Evolutionary conservation across 805 yeast genomes (phyloP).

Genomic region (Hanseniaspora jakobsenii): DNA sequence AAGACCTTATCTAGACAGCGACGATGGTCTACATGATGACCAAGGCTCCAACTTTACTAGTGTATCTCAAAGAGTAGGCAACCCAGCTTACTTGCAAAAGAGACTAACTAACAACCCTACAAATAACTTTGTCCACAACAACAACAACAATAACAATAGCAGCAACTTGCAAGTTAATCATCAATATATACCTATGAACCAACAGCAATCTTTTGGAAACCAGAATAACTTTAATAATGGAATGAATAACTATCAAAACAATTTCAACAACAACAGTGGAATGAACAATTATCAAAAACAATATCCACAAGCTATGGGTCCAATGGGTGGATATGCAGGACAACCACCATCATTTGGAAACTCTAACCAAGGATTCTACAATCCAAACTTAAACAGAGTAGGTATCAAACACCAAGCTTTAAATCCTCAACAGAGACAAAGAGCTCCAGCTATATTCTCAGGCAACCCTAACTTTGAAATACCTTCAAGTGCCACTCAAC

Average conservation of each 20-base stretch:
- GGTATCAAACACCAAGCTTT: slow-evolving; percentile 8
- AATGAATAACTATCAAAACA: too few relatives aligned
- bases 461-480: slow-evolving; percentile 39
- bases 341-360: slow-evolving; percentile 9
- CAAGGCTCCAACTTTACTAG: slow-evolving; percentile 60
- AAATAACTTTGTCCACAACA: slow-evolving; percentile 15
- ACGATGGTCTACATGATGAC: slow-evolving; percentile 23
- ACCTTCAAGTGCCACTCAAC: slow-evolving; percentile 11
- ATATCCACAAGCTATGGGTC: slow-evolving; percentile 8
- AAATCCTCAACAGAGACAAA: slow-evolving; percentile 10
- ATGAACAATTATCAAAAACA: too few relatives aligned
- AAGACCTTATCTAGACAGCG: slow-evolving; percentile 20
- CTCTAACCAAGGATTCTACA: not conserved
- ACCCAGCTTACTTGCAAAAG: slow-evolving; percentile 38
- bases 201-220: too few relatives aligned
- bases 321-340: slow-evolving; percentile 16
- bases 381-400: slow-evolving; percentile 2
- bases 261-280: too few relatives aligned
- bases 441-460: slow-evolving; percentile 33
- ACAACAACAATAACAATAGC: slow-evolving; percentile 16
- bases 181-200: too few relatives aligned
- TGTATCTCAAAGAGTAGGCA: slow-evolving; percentile 64
- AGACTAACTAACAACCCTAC: slow-evolving; percentile 14
- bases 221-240: too few relatives aligned
- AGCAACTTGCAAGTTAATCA: too few relatives aligned